Base-by-base conservation (phyloP, 495 filamentous ascomycete species). In the Neurospora tetraspora region DNA sequence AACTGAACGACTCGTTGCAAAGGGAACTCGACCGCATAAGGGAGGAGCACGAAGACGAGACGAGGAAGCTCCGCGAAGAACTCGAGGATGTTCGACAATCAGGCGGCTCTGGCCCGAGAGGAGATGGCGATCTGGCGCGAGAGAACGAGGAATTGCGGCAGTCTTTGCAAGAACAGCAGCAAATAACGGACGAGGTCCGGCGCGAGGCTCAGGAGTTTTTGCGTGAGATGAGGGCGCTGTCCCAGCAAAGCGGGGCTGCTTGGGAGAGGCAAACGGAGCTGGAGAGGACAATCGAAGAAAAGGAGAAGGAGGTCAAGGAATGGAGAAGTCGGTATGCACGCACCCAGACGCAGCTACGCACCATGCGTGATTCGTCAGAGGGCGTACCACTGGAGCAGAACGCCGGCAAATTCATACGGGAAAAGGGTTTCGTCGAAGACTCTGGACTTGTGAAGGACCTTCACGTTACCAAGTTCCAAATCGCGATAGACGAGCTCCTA, bases 401-500 rank as follows among this genome's bases (percentile, higher is more conserved):
- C 74, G 88, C 87, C 5, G 85, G 82, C 71, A 84, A 88, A 71
- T 84, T 89, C 69, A 84, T 89, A 43, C 89, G 89, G 70, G 91
- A 95, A 70, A 89, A 89, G 71, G 91, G 89, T 14, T 89, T 97
- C 74, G 85, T 90, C 27, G 86, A 91, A 72, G 85, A 88, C 11
- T 86, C 91, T 69, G 96, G 96, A 3, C 78, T 95, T 34, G 89
- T 99, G 68, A 93, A 91, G 81, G 94, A 97, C 81, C 88, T 97
- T 27, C 91, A 97, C 82, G 89, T 99, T 68, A 97, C 96, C 42
- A 93, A 93, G 74, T 98, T 97, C 85, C 96, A 99, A 79, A 91
- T 98, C 74, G 89, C 94, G 18, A 92, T 99, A 72, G 96, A 98
- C 78, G 96, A 98, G 77, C 88, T 98, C 6, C 85, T 99, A n/a